Conservation (phyloP, 306 rosid genomes). For the Astragalus membranaceus region DNA sequence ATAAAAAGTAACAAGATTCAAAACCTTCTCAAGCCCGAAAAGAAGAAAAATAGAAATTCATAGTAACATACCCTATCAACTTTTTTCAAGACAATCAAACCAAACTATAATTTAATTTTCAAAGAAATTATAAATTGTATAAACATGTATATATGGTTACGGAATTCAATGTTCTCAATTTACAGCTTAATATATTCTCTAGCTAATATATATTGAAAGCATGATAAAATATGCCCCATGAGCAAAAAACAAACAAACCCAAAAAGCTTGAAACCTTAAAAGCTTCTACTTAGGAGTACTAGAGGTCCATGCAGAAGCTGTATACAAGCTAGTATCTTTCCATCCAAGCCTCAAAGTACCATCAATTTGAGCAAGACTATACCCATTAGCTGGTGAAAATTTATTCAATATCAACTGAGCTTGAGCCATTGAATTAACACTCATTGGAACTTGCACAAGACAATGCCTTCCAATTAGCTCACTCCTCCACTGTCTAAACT, state of each 20-base stretch:
- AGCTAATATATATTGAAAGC: neutral
- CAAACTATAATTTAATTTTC: neutral
- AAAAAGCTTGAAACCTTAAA: neutral
- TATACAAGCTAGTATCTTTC: slow-evolving; percentile 78
- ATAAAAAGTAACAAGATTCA: neutral
- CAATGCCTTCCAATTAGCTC: slow-evolving; percentile 47
- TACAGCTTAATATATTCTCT: neutral
- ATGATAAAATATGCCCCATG: neutral
- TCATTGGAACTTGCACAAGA: slow-evolving; percentile 61
- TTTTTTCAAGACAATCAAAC: too few species aligned
- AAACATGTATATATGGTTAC: neutral
- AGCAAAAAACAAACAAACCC: neutral
- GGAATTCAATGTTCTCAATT: slow-evolving; percentile 7
- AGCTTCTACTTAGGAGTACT: slow-evolving; percentile 10
- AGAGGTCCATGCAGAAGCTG: slow-evolving; percentile 90
- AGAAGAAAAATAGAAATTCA: too few species aligned
- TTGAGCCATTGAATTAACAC: slow-evolving; percentile 75
- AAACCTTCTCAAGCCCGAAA: neutral
- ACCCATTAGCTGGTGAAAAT: slow-evolving; percentile 55
- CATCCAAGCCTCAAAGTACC: slow-evolving; percentile 77
- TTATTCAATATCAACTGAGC: slow-evolving; percentile 78
- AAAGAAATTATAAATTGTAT: neutral
- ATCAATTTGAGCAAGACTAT: slow-evolving; percentile 66
- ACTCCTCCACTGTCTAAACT: slow-evolving; percentile 66
- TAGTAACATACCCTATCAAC: too few species aligned